Percentiles rank a stretch among this genome's conserved stretches.
phyloP scores from a whole-genome alignment of 1,284 basidiomycete genomes.

The Fomitopsis palustris region DNA sequence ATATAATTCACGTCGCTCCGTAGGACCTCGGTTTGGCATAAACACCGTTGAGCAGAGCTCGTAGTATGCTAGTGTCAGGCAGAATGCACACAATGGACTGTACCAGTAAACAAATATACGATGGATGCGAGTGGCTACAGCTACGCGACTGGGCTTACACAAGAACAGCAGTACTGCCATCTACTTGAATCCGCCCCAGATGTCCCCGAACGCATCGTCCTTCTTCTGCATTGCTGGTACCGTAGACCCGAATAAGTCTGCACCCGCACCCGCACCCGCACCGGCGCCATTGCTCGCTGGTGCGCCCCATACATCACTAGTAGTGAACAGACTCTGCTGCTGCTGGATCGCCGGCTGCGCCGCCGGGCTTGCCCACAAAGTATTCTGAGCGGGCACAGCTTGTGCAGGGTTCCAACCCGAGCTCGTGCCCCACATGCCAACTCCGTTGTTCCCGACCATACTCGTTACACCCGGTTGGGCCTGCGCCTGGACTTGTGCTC shows the following conservation, averaged over 20 bases:
- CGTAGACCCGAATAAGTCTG: slow-evolving; percentile 34
- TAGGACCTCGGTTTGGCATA: slow-evolving; percentile 19
- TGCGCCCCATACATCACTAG: slow-evolving; percentile 57
- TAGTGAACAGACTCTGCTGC: slow-evolving; percentile 35
- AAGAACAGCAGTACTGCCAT: too few relatives aligned
- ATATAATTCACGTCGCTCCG: neutral
- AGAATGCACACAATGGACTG: neutral
- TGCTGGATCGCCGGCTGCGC: slow-evolving; percentile 19
- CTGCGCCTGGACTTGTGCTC: slow-evolving; percentile 17
- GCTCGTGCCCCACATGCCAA: slow-evolving; percentile 60
- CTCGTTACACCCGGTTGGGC: slow-evolving; percentile 38
- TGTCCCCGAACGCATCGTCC: slow-evolving; percentile 75
- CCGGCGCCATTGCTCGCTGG: slow-evolving; percentile 14
- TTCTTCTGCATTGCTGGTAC: slow-evolving; percentile 48
- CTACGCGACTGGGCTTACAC: neutral
- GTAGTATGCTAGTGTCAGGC: neutral
- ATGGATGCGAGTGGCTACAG: neutral
- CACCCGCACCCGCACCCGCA: slow-evolving; percentile 14
- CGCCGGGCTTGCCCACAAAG: slow-evolving; percentile 39
- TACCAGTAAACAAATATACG: neutral
- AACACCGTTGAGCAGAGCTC: neutral
- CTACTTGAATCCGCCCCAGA: slow-evolving; percentile 80
- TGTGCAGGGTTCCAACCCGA: slow-evolving; percentile 52
- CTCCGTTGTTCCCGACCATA: slow-evolving; percentile 54
- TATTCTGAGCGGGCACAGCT: slow-evolving; percentile 29